These are phyloP conservation scores for Metarhizium rileyi DNA, from an alignment of 2,329 filamentous ascomycete genomes.

Conservation along the genomic window DNA sequence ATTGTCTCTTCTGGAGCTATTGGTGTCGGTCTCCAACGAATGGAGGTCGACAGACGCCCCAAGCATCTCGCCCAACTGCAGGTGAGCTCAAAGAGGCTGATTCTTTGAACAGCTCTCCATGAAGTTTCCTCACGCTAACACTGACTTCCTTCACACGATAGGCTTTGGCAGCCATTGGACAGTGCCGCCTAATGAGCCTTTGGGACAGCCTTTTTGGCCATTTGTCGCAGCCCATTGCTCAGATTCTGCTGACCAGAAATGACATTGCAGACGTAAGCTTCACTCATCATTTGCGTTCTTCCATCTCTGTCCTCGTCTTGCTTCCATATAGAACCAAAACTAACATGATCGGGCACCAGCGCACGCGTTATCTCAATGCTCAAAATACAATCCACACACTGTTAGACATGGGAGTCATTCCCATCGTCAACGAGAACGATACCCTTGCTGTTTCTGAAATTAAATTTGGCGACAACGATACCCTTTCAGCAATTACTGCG, in stretches of 20 bases:
- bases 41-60: conserved; percentile 79
- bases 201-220: conserved; percentile 92
- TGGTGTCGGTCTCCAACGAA: conserved; percentile 81
- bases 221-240: conserved; percentile 80
- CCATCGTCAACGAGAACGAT: conserved; percentile 98
- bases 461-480: conserved; percentile 99
- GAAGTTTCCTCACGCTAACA: conserved; percentile 1
- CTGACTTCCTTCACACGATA: conserved; percentile 19
- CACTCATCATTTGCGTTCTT: no score
- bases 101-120: not conserved
- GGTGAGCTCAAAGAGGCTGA: conserved; percentile 29
- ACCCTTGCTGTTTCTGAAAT: conserved; percentile 95
- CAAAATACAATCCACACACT: conserved; percentile 90
- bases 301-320: not conserved
- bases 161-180: conserved; percentile 90
- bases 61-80: conserved; percentile 87
- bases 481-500: conserved; percentile 88
- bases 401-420: conserved; percentile 89
- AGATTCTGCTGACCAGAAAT: conserved; percentile 87
- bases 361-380: conserved; percentile 90
- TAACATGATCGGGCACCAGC: conserved; percentile 32
- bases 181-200: conserved; percentile 87
- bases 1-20: conserved; percentile 97
- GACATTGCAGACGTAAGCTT: conserved; percentile 80
- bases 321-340: not conserved